Evolutionary conservation across 306 rosid genomes (phyloP).

Genomic region (Clitoria ternatea): DNA sequence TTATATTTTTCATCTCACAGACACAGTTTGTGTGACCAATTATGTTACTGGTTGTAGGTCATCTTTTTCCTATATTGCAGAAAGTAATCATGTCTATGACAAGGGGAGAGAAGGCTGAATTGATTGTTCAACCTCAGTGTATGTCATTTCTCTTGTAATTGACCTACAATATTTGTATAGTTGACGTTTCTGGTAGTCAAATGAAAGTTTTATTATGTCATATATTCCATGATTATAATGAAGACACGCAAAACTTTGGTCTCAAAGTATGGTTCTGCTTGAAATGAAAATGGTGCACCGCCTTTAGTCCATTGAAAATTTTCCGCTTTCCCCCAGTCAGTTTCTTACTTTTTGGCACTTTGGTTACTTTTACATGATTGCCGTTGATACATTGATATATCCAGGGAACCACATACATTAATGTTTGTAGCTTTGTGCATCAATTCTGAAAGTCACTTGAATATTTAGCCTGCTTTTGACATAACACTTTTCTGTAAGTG

Average conservation of each 20-base stretch:
- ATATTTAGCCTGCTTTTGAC: neutral
- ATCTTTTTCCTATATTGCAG: conserved; percentile 44
- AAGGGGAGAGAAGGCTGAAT: conserved; percentile 61
- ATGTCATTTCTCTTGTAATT: conserved; percentile 30
- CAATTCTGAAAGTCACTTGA: neutral
- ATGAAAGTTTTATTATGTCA: neutral
- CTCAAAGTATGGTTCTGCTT: neutral
- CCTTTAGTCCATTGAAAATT: neutral
- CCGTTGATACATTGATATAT: neutral
- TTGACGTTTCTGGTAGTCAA: neutral
- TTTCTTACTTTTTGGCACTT: neutral
- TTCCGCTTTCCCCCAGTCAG: neutral
- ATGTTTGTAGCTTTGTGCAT: neutral
- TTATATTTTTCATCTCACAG: conserved; percentile 9
- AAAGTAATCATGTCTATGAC: conserved; percentile 61
- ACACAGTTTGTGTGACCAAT: neutral
- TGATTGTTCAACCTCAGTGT: conserved; percentile 70
- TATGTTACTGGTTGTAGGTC: conserved; percentile 40
- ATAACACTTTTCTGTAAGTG: conserved; percentile 1
- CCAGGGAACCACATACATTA: neutral
- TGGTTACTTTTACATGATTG: neutral
- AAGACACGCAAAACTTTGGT: neutral
- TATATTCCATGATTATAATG: neutral
- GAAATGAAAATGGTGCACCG: neutral
- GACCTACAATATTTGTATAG: neutral